Base-by-base conservation (phyloP, 1,284 basidiomycete species). In the Trichosporon sp. region DNA sequence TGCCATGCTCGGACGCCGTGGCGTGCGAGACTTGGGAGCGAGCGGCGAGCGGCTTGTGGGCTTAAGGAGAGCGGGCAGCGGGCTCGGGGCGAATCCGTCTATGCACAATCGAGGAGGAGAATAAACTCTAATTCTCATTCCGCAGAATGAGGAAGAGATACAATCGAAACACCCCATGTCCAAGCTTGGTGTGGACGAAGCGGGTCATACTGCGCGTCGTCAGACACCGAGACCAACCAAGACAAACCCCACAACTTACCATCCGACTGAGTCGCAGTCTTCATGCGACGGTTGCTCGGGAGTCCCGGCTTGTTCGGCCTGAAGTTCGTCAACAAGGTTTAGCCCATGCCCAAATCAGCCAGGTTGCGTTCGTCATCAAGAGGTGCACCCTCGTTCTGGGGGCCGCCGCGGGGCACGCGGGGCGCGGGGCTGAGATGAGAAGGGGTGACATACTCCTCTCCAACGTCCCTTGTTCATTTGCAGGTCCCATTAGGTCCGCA, bases 61-160 rank as follows among this genome's bases (percentile, higher is more conserved):
- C 47, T 51, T 23, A 21, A 9, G 2, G 47, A 23, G 11, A 9
- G 11, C 21, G 47, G 21, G 47, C 47, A 2, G 23, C 47, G 47
- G 47, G n/a, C 21, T 47, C 21, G 47, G 9, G n/a, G 9, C 15
- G 21, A 23, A 51, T 9, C n/a, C 44, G 5, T 6, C 5, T 8
- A 2, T 51, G 21, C 47, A 51, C 56, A 60, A 18, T 31, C 15
- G 18, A n/a, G 18, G 56, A 13, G 18, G 18, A 32, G n/a, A 11
- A 60, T 3, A 15, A 60, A 60, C 56, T 60, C 29, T 60, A 60
- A n/a, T 60, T 58, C 29, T 60, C 56, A 32, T 60, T 60, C 29
- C 56, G 56, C 56, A 60, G 29, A 32, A 60, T 60, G 56, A n/a
- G 18, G 56, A 4, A 32, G 6, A 31, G 27, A 8, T 31, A 31